These are phyloP conservation scores for Solanum rostratum DNA, from an alignment of 257 asterid species.

Conservation along the genomic window DNA sequence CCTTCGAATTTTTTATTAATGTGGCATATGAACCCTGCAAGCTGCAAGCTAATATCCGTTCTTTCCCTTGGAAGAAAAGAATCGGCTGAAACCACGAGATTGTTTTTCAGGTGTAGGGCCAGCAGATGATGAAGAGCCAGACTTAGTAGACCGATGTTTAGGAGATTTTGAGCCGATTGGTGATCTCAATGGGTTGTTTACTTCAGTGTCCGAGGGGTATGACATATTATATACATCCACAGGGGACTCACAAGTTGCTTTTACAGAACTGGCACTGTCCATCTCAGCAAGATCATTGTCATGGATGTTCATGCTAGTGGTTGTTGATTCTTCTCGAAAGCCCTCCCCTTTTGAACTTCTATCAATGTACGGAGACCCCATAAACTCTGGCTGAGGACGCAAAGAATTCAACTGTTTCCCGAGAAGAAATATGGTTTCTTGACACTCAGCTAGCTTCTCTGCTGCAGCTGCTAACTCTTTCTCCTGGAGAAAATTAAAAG, in stretches of 20 bases:
- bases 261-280: conserved; percentile 28
- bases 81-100: conserved; percentile 67
- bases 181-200: conserved; percentile 39
- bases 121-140: conserved; percentile 50
- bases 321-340: conserved; percentile 39
- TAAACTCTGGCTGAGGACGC: conserved; percentile 55
- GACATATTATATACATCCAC: conserved; percentile 23
- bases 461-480: conserved; percentile 78
- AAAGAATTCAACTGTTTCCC: conserved; percentile 74
- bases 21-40: background rate
- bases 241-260: conserved; percentile 46
- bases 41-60: conserved; percentile 24
- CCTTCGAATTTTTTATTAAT: background rate
- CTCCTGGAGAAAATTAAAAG: conserved; percentile 40
- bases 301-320: conserved; percentile 39
- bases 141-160: conserved; percentile 49
- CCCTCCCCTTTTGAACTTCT: conserved; percentile 33
- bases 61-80: conserved; percentile 67
- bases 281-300: conserved; percentile 36
- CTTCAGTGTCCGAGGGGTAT: conserved; percentile 46
- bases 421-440: conserved; percentile 79
- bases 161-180: conserved; percentile 39
- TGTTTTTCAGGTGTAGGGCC: conserved; percentile 73
- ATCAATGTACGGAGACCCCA: conserved; percentile 18
- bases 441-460: conserved; percentile 87